phyloP scores from a whole-genome alignment of 1,139 yeast genomes.

The Geotrichum candidum region DNA sequence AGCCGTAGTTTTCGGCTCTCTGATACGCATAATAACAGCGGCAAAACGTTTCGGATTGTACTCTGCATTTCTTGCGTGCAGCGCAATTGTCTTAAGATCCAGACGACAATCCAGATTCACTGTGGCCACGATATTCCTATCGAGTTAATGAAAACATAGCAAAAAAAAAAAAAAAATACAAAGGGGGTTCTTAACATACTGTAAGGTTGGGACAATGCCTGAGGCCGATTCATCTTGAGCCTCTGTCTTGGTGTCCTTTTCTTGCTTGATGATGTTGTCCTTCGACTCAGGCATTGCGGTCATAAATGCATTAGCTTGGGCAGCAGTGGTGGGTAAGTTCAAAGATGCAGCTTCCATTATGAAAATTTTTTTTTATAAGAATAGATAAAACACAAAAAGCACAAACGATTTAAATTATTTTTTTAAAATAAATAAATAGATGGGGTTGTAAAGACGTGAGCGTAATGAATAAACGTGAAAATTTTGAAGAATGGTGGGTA shows the following conservation, averaged over 20 bases:
- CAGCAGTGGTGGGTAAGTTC: conserved; percentile 68
- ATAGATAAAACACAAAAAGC: background rate
- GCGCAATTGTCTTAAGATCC: conserved; percentile 92
- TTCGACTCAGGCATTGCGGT: conserved; percentile 43
- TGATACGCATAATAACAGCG: conserved; percentile 97
- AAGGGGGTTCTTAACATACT: conserved; percentile 31
- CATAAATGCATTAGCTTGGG: conserved; percentile 69
- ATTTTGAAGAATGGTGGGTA: background rate
- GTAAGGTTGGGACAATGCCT: conserved; percentile 93
- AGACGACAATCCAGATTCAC: conserved; percentile 93
- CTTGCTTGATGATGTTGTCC: conserved; percentile 20
- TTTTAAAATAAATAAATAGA: background rate
- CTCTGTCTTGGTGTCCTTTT: conserved; percentile 26
- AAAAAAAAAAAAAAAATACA: background rate
- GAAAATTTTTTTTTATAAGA: background rate
- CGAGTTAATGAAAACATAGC: conserved; percentile 20
- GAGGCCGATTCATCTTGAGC: conserved; percentile 58
- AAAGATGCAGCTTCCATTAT: conserved; percentile 16
- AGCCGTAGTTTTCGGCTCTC: conserved; percentile 98
- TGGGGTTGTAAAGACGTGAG: background rate
- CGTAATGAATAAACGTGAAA: background rate
- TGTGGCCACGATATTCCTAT: conserved; percentile 84
- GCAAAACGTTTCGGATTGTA: conserved; percentile 98
- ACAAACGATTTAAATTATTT: background rate
- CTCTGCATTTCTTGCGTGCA: conserved; percentile 98